Evolutionary conservation across 805 yeast genomes (phyloP).

Genomic region (Cyberlindnera mississippiensis): DNA sequence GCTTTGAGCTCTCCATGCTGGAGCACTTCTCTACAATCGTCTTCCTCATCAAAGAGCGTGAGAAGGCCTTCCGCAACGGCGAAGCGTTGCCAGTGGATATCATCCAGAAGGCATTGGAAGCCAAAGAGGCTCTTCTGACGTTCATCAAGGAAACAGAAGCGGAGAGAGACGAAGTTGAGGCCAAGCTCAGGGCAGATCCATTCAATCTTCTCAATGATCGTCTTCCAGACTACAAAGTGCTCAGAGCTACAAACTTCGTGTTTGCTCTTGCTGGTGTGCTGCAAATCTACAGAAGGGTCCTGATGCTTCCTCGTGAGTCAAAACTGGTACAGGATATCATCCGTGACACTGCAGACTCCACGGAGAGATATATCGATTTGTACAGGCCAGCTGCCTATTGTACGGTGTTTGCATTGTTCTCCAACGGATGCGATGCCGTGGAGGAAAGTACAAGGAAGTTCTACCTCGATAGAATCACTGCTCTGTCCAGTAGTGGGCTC

Average conservation of each 20-base stretch:
- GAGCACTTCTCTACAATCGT: conserved; percentile 53
- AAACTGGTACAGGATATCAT: conserved; percentile 40
- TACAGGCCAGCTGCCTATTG: conserved; percentile 50
- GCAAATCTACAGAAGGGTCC: conserved; percentile 53
- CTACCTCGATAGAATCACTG: conserved; percentile 34
- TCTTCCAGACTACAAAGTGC: conserved; percentile 21
- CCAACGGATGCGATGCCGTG: conserved; percentile 51
- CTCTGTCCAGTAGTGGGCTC: conserved; percentile 38
- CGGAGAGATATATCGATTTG: conserved; percentile 35
- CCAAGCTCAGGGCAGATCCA: conserved; percentile 10
- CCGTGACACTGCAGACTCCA: conserved; percentile 33
- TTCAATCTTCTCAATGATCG: conserved; percentile 6
- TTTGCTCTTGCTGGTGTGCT: conserved; percentile 52
- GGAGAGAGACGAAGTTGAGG: conserved; percentile 28
- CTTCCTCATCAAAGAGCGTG: conserved; percentile 33
- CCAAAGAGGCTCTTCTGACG: conserved; percentile 30
- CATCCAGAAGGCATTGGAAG: conserved; percentile 35
- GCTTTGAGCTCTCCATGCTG: conserved; percentile 61
- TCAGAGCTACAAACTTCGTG: conserved; percentile 47
- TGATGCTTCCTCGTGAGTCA: conserved; percentile 46
- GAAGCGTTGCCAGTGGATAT: conserved; percentile 6
- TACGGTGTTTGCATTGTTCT: conserved; percentile 46
- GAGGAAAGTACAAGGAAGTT: conserved; percentile 32
- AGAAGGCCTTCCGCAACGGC: conserved; percentile 17
- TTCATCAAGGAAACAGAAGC: conserved; percentile 23